These are phyloP conservation scores for Kwoniella botswanensis DNA, from an alignment of 768 basidiomycete genomes.

Conservation along the genomic window DNA sequence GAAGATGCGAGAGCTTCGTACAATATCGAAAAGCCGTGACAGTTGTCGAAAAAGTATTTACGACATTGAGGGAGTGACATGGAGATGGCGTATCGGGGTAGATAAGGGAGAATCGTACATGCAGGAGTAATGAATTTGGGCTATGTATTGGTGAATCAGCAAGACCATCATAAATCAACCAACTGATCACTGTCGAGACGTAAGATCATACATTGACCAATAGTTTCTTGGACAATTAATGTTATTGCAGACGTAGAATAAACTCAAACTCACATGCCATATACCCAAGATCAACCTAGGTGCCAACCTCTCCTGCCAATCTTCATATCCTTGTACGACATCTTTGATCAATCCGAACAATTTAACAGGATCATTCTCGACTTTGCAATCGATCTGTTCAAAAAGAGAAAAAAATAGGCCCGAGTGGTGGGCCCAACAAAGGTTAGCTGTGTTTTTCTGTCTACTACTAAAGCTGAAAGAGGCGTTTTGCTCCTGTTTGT, in stretches of 20 bases:
- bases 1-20: conserved; percentile 73
- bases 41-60: conserved; percentile 86
- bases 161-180: neutral
- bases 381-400: conserved; percentile 91
- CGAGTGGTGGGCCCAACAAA: conserved; percentile 62
- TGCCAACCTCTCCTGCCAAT: conserved; percentile 49
- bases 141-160: conserved; percentile 79
- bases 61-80: conserved; percentile 72
- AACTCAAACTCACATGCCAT: conserved; percentile 55
- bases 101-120: conserved; percentile 75
- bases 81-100: conserved; percentile 84
- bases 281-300: conserved; percentile 55
- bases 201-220: neutral
- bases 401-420: conserved; percentile 66
- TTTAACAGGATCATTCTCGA: conserved; percentile 84
- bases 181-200: neutral
- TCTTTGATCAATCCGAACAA: conserved; percentile 72
- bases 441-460: conserved; percentile 60
- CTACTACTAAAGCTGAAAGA: conserved; percentile 45
- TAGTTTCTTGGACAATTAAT: neutral
- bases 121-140: conserved; percentile 84
- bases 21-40: conserved; percentile 82
- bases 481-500: neutral
- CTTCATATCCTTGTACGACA: conserved; percentile 64
- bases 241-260: neutral